Base-by-base conservation (phyloP, 2,329 filamentous ascomycete genomes). In the Venturia oleaginea region DNA sequence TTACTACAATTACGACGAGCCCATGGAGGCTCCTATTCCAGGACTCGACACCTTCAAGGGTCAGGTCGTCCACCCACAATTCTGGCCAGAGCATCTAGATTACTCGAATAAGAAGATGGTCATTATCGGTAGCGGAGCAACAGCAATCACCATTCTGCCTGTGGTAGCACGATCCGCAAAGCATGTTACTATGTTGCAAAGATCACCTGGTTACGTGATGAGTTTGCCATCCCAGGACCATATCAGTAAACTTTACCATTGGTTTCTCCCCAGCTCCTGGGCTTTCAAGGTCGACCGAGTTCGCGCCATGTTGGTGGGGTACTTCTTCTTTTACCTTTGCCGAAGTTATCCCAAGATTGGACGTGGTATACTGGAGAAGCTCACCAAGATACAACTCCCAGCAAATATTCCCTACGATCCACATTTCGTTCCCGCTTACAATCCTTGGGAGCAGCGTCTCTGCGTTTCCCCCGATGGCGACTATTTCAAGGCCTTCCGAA, bases 101-200 rank as follows among this genome's bases (percentile, higher is more conserved):
- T 88, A 88, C 72, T 75, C 79, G 6, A 79, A 80, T 72, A 91
- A 92, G 74, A 83, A 84, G 55, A 79, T 93, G 27, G 82, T 90
- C 54, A 80, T 93, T 65, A 84, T 94, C 67, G 90, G 90, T 19
- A 88, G 84, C 19, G 91, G 91, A 8, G 91, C 91, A 2, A 95
- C 91, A 0, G 88, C 90, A 7, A 77, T 93, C 60, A 94, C 91
- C 0, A 80, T 96, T 0, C 73, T 95, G 3, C 91, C 91, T 0
- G 83, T 81, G 59, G 76, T 95, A 57, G 84, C 86, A 0, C 77
- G 88, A 54, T 83, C 81, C 46, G 89, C 88, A 5, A 76, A 76
- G 5, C 81, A 83, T 17, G 85, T 92, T 34, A 93, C 89, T 1
- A 91, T 93, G 84, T 81, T 95, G 2, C 91, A 95, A 76, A 85